phyloP scores from a whole-genome alignment of 1,139 yeast genomes.

The Lodderomyces pseudojiufengensis region DNA sequence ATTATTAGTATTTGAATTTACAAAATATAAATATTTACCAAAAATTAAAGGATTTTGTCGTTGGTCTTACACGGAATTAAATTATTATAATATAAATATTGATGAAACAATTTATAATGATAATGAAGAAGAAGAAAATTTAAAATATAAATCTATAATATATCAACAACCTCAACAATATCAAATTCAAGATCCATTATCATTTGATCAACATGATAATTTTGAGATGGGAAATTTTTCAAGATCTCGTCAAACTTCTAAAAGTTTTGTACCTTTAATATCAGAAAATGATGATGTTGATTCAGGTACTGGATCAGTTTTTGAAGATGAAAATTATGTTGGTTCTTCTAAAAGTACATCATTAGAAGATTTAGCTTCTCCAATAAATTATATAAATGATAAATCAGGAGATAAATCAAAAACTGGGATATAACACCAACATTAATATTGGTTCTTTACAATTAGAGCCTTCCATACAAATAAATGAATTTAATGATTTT shows the following conservation, averaged over 20 bases:
- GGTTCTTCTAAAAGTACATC: background rate
- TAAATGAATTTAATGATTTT: no score
- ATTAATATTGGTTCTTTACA: no score
- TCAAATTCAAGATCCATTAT: constrained; percentile 1
- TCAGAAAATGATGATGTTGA: constrained; percentile 10
- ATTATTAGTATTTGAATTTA: constrained; percentile 64
- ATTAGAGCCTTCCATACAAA: no score
- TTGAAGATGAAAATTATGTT: constrained; percentile 7
- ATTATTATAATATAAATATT: constrained; percentile 21
- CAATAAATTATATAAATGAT: background rate
- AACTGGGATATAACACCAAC: background rate
- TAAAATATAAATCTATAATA: constrained; percentile 6
- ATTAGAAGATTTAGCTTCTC: background rate
- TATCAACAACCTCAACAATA: constrained; percentile 1
- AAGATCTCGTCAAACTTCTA: constrained; percentile 34
- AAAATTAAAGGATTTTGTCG: constrained; percentile 66
- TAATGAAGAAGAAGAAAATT: constrained; percentile 12
- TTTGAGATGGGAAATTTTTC: constrained; percentile 29
- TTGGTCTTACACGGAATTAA: constrained; percentile 65
- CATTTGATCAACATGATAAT: constrained; percentile 10
- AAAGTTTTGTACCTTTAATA: constrained; percentile 17
- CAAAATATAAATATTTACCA: constrained; percentile 76
- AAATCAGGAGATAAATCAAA: background rate
- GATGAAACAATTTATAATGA: constrained; percentile 10
- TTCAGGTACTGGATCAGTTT: constrained; percentile 1